A percentile compares a stretch with the other conserved stretches of the same genome.
Evolutionary conservation across 352 stramenopile genomes (phyloP).

Genomic region (Globisporangium spiculum): DNA sequence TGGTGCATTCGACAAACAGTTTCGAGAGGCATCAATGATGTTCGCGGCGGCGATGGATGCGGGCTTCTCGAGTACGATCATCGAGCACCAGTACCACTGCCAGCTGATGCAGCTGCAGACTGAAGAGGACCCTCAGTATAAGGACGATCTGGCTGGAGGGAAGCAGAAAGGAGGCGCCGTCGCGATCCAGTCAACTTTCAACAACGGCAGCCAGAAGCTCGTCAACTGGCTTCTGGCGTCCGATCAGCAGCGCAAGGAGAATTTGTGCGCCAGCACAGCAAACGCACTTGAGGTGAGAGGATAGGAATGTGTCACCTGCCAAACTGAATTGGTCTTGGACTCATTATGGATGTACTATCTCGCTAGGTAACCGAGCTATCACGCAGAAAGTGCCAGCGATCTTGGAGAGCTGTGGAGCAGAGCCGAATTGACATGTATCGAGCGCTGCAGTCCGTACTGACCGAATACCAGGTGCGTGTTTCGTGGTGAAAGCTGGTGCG

Average conservation of each 20-base stretch:
- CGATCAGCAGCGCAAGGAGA: constrained; percentile 70
- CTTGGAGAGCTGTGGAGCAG: constrained; percentile 61
- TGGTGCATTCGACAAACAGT: constrained; percentile 65
- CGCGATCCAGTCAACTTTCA: constrained; percentile 33
- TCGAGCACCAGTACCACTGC: constrained; percentile 66
- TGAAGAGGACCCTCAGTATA: constrained; percentile 17
- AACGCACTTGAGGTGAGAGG: constrained; percentile 50
- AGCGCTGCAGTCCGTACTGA: constrained; percentile 62
- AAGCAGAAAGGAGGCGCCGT: constrained; percentile 16
- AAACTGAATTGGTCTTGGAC: no score
- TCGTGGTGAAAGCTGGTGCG: no score
- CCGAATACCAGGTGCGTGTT: constrained; percentile 66
- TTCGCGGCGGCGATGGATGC: constrained; percentile 74
- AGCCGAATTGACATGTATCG: constrained; percentile 70
- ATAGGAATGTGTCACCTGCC: no score
- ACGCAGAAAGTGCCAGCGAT: constrained; percentile 56
- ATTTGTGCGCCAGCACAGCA: constrained; percentile 49
- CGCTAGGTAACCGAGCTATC: constrained; percentile 59
- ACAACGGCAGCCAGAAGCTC: constrained; percentile 71
- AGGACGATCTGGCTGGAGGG: constrained; percentile 1
- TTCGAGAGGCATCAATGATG: constrained; percentile 52
- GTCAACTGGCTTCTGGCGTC: constrained; percentile 75
- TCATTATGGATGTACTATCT: not conserved
- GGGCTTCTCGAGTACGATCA: constrained; percentile 64
- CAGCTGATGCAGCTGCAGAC: constrained; percentile 42